A percentile compares a stretch with the other conserved stretches of the same genome.
Evolutionary conservation across 768 basidiomycete genomes (phyloP).

Genomic region (Hygrocybe punicea): DNA sequence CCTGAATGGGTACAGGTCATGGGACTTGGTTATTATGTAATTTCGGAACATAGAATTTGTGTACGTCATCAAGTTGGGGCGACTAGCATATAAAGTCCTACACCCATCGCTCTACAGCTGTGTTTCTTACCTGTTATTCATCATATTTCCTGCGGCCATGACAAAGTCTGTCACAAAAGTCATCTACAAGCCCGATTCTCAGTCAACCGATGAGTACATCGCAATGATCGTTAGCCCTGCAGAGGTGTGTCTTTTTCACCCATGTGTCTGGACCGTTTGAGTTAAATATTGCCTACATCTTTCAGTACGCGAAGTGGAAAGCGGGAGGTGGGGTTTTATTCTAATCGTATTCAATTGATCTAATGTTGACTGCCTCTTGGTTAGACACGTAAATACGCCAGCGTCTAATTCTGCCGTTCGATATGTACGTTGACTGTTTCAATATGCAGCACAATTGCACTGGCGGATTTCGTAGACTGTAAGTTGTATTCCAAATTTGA

Average conservation of each 20-base stretch:
- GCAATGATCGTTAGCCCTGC: slow-evolving; percentile 62
- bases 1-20: neutral
- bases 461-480: slow-evolving; percentile 83
- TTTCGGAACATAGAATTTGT: no score
- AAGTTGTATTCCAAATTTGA: slow-evolving; percentile 23
- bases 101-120: no score
- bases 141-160: slow-evolving; percentile 28
- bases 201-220: slow-evolving; percentile 69
- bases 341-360: slow-evolving; percentile 15
- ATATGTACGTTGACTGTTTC: slow-evolving; percentile 3
- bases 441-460: slow-evolving; percentile 55
- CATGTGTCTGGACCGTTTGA: slow-evolving; percentile 6
- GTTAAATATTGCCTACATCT: slow-evolving; percentile 23
- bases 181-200: slow-evolving; percentile 73
- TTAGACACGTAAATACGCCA: slow-evolving; percentile 62
- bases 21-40: no score
- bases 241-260: slow-evolving; percentile 47
- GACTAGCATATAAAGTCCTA: no score
- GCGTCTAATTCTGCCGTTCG: neutral
- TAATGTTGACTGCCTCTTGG: slow-evolving; percentile 14
- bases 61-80: no score
- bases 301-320: slow-evolving; percentile 66
- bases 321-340: slow-evolving; percentile 56
- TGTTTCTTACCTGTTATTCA: neutral
- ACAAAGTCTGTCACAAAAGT: slow-evolving; percentile 58